A percentile compares a stretch with the other conserved stretches of the same genome.
phyloP scores from a whole-genome alignment of 169 alveolate genomes.

The Babesia ovis region DNA sequence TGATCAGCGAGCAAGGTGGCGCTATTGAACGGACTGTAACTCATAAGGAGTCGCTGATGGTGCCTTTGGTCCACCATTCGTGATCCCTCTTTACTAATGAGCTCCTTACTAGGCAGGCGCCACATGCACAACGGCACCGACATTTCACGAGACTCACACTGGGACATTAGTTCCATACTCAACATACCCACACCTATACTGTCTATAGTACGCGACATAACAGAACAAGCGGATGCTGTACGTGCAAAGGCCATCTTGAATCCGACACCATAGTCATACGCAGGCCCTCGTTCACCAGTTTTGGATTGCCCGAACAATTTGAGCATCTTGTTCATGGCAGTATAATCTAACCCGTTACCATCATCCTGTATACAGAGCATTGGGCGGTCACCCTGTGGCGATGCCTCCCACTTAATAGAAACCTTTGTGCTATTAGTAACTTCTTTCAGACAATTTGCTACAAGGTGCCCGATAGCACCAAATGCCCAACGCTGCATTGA shows the following conservation, averaged over 20 bases:
- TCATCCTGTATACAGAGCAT: slow-evolving; percentile 81
- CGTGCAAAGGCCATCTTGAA: slow-evolving; percentile 87
- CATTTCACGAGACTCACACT: slow-evolving; percentile 78
- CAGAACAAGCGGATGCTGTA: slow-evolving; percentile 82
- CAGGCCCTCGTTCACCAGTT: slow-evolving; percentile 47
- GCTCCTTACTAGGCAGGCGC: slow-evolving; percentile 86
- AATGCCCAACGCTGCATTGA: slow-evolving; percentile 82
- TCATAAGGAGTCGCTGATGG: slow-evolving; percentile 85
- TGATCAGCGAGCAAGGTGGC: slow-evolving; percentile 86
- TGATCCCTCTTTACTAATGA: slow-evolving; percentile 81
- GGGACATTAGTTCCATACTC: slow-evolving; percentile 80
- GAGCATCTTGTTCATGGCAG: slow-evolving; percentile 76
- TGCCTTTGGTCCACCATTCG: slow-evolving; percentile 85
- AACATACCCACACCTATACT: slow-evolving; percentile 87
- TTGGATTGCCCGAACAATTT: slow-evolving; percentile 78
- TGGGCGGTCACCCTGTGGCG: slow-evolving; percentile 77
- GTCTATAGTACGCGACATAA: slow-evolving; percentile 84
- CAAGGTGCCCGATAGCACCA: slow-evolving; percentile 85
- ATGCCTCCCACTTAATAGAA: slow-evolving; percentile 68
- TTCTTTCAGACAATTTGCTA: slow-evolving; percentile 77
- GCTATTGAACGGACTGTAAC: slow-evolving; percentile 85
- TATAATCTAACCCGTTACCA: slow-evolving; percentile 80
- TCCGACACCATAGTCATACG: slow-evolving; percentile 84
- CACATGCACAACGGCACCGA: slow-evolving; percentile 86
- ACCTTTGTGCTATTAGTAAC: slow-evolving; percentile 69